Base-by-base conservation (phyloP, 768 basidiomycete species). In the Auricularia auricula-judae region DNA sequence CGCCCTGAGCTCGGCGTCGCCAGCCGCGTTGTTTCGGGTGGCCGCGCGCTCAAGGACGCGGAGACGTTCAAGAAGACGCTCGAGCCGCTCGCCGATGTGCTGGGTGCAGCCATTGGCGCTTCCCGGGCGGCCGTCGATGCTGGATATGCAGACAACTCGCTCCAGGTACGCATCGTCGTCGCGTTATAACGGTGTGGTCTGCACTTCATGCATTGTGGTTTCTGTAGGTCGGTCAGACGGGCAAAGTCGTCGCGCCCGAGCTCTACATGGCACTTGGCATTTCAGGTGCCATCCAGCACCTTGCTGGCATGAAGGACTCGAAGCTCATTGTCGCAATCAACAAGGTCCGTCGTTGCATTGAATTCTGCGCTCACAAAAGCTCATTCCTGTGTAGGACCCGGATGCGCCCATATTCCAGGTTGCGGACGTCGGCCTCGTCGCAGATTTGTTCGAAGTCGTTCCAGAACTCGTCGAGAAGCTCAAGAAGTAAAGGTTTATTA, bases 371-470 rank as follows among this genome's bases (percentile, higher is more conserved):
- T 51, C 47, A 2, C 63, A 29, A 29, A 29, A 29, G 29, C 29
- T 29, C 29, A 29, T 16, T 61, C 62, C 63, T 64, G 72, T 42
- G n/a, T 69, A 95, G 92, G 96, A 98, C 72, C 83, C 93, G 51
- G 97, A 99, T 71, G 97, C 97, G 8, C 97, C 97, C 1, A 99
- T 99, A 72, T 98, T 98, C 85, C 96, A 98, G 76, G 90, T 99
- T 2, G 97, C 97, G 18, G 97, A 99, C 74, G 84, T 88, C 14
- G 96, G 96, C 0, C 84, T 99, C 16, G 93, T 97, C 3, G 96
- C 86, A 43, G 97, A 99, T 74, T 79, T 98, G 58, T 99, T 88
- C 71, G 87, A 95, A 36, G 92, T 80, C 47, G 94, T 98, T 3
- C 97, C 97, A 0, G 86, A 97, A 76, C 76, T 99, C 63, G 84